Evolutionary conservation across 2,329 filamentous ascomycete genomes (phyloP).

Genomic region (Beauveria sp.): DNA sequence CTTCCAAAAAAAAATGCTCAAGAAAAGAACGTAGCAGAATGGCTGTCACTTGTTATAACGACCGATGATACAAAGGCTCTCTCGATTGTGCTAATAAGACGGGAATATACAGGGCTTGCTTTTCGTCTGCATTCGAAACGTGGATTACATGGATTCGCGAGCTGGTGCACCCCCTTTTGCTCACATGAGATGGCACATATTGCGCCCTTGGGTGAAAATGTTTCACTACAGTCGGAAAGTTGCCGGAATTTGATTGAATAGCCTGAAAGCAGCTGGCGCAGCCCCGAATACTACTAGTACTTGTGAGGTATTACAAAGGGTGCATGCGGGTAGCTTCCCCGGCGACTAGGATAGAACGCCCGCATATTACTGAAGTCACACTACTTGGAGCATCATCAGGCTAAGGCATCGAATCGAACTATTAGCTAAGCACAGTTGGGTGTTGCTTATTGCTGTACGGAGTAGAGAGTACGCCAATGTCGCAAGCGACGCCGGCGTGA

Average conservation of each 20-base stretch:
- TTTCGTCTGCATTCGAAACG: no score
- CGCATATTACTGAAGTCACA: not conserved
- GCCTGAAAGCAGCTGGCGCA: not conserved
- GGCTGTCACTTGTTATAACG: no score
- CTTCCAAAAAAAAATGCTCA: no score
- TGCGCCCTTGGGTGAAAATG: not conserved
- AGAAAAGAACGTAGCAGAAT: no score
- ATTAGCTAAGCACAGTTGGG: not conserved
- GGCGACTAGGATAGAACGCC: not conserved
- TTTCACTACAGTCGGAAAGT: not conserved
- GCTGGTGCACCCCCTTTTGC: not conserved
- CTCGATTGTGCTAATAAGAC: no score
- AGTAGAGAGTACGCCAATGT: no score
- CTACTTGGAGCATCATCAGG: not conserved
- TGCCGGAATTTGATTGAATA: not conserved
- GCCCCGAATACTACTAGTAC: not conserved
- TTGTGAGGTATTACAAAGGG: not conserved
- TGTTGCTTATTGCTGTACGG: no score
- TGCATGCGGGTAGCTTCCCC: slow-evolving; percentile 3
- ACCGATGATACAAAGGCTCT: no score
- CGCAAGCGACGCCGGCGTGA: no score
- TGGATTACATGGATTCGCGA: no score
- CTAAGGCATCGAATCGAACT: not conserved
- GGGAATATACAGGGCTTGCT: no score
- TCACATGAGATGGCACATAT: not conserved